Conservation (phyloP, 257 asterid species). For the Dorcoceras hygrometricum region DNA sequence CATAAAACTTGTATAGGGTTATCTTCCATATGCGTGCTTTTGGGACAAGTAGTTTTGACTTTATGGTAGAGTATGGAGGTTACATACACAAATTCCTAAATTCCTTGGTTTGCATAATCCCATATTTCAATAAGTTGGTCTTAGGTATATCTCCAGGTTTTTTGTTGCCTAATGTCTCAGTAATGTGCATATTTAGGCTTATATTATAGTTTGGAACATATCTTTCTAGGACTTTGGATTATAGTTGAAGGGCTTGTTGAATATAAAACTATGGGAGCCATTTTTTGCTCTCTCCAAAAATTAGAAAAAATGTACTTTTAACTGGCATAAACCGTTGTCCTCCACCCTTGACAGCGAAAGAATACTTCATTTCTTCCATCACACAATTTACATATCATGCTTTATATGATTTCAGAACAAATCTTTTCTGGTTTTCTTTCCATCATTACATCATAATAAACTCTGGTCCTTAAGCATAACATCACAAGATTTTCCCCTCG, state of each 20-base stretch:
- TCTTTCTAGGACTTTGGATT: neutral
- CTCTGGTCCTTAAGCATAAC: neutral
- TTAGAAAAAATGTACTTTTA: neutral
- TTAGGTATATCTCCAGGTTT: neutral
- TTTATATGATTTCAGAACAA: neutral
- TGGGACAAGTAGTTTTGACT: neutral
- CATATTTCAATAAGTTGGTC: neutral
- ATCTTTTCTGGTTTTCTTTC: neutral
- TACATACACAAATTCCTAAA: neutral
- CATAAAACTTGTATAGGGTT: too few species aligned
- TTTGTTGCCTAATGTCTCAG: neutral
- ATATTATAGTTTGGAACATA: too few species aligned
- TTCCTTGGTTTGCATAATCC: neutral
- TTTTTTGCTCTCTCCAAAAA: neutral
- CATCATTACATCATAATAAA: neutral
- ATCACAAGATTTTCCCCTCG: neutral
- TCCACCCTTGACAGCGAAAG: neutral
- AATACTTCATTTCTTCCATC: neutral
- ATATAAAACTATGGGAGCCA: neutral
- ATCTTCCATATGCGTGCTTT: too few species aligned
- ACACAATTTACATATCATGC: neutral
- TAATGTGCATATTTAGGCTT: neutral
- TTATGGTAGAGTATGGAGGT: neutral
- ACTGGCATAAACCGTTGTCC: neutral
- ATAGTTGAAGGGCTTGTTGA: neutral